Evolutionary conservation across 352 stramenopile genomes (phyloP), one percentile per base, ranked within the genome.

Genomic region (Phytophthora tentaculata): DNA sequence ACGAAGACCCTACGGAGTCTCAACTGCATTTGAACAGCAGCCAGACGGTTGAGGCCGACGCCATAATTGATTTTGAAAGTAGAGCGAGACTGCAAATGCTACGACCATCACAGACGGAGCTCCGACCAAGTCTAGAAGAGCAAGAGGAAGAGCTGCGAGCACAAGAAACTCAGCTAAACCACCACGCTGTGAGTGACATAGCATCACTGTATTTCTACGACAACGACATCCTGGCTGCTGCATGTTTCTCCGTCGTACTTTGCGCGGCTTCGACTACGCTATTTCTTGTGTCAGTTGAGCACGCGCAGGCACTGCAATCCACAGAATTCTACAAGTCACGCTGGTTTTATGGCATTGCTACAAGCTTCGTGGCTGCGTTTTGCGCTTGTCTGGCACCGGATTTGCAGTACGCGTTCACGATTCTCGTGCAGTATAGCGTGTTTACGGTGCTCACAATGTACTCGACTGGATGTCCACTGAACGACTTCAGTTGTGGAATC

Each of bases 361-460:
- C 69, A 26, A 71, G 61, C 28, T 76, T 73, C 37, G 77, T 79
- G 10, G 68, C 64, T 17, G 59, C 24, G 13, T 69, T 84, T 4
- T 83, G 74, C 54, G 77, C 77, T 19, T 86, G 77, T 37, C 74
- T 83, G 52, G 55, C 75, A 35, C 80, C 80, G 2, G 69, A 84
- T 50, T 81, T 67, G 66, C 48, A 62, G 6, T 83, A 86, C 52
- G 71, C 69, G 8, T n/a, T 76, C 16, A 73, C 80, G 17, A 43
- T 79, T 13, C 68, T 83, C n/a, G 47, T 76, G n/a, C 64, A 84
- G 26, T 80, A 82, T 35, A 24, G 67, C 5, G 63, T 80, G 0
- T 88, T 88, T 53, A 81, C 72, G 2, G 61, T 83, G 44, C 66
- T 88, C 28, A 73, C 80, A 2, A 73, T 90, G 65, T 77, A 86